Conservation (phyloP, 208 protist species). For the Angomonas ambiguus region DNA sequence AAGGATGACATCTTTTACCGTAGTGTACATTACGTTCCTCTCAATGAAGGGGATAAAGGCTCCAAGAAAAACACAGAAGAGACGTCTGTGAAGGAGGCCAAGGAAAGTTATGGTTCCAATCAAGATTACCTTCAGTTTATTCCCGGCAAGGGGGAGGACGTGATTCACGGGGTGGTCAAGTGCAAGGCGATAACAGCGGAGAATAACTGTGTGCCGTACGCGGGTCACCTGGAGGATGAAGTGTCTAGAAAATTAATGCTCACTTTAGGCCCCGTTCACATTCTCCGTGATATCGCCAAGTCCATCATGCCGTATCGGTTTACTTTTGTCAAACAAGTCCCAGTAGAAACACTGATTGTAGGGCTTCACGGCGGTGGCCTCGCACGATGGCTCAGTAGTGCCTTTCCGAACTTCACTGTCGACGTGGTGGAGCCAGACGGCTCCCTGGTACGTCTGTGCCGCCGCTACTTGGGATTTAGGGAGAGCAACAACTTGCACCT, state of each 20-base stretch:
- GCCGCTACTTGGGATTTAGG: slow-evolving; percentile 73
- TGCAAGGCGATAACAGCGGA: slow-evolving; percentile 64
- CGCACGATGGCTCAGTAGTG: slow-evolving; percentile 72
- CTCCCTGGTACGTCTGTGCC: slow-evolving; percentile 66
- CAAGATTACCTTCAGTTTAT: slow-evolving; percentile 66
- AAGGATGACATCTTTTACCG: slow-evolving; percentile 82
- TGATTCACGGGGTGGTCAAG: slow-evolving; percentile 84
- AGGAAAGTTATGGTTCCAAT: slow-evolving; percentile 13
- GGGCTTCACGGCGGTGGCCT: slow-evolving; percentile 80
- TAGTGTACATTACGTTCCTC: slow-evolving; percentile 77
- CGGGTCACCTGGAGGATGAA: slow-evolving; percentile 74
- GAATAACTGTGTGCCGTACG: slow-evolving; percentile 82
- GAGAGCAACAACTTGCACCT: slow-evolving; percentile 69
- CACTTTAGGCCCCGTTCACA: slow-evolving; percentile 74
- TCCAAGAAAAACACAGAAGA: neutral
- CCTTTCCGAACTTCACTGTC: slow-evolving; percentile 82
- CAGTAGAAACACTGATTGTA: slow-evolving; percentile 69
- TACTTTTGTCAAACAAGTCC: slow-evolving; percentile 58
- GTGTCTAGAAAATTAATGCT: slow-evolving; percentile 80
- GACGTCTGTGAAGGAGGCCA: neutral
- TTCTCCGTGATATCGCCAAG: slow-evolving; percentile 64
- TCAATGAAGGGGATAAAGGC: neutral
- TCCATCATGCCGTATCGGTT: slow-evolving; percentile 60
- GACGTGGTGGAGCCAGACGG: slow-evolving; percentile 85
- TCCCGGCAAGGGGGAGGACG: slow-evolving; percentile 48